phyloP scores from a whole-genome alignment of 208 protist species.

The Trypanosoma theileri region DNA sequence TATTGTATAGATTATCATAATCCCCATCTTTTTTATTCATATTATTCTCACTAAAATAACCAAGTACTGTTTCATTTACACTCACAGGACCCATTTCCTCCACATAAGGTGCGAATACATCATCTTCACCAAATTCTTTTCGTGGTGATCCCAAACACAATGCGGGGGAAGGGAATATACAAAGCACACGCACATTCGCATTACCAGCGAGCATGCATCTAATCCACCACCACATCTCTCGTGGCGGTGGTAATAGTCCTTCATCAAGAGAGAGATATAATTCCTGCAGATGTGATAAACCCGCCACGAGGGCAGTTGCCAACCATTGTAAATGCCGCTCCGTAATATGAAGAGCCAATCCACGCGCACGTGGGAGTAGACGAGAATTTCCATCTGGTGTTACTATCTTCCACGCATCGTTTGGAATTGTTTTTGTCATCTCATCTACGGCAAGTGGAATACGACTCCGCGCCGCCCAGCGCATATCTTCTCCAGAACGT shows the following conservation, averaged over 20 bases:
- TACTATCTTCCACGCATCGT: constrained; percentile 34
- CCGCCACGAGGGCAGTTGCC: constrained; percentile 34
- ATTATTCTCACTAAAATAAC: neutral
- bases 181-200: constrained; percentile 5
- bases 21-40: neutral
- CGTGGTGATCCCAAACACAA: neutral
- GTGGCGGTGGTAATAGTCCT: constrained; percentile 20
- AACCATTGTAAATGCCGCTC: constrained; percentile 60
- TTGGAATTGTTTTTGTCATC: constrained; percentile 13
- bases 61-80: neutral
- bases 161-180: constrained; percentile 4
- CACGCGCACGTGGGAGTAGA: constrained; percentile 26
- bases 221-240: constrained; percentile 46
- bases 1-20: neutral
- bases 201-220: constrained; percentile 27
- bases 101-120: constrained; percentile 9
- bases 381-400: constrained; percentile 13
- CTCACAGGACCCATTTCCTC: constrained; percentile 2
- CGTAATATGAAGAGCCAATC: constrained; percentile 49
- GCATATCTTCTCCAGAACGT: neutral
- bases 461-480: neutral
- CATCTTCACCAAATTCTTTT: constrained; percentile 10
- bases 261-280: constrained; percentile 41
- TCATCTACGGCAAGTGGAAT: constrained; percentile 16
- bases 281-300: constrained; percentile 40